Evolutionary conservation across 2,329 filamentous ascomycete species (phyloP).

Genomic region (Malbranchea zuffiana): DNA sequence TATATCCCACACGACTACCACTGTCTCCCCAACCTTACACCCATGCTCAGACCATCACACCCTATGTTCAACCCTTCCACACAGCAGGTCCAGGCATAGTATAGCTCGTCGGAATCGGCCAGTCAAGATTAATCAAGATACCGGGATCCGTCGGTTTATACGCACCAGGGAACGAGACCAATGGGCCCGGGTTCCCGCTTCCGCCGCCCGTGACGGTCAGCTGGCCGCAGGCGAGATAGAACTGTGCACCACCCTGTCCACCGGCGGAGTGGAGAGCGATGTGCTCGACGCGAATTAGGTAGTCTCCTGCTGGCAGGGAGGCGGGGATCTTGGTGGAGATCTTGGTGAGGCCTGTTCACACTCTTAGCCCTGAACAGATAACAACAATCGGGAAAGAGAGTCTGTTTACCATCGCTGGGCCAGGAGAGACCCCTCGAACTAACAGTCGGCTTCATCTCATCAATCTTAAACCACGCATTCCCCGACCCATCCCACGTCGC

Average conservation of each 20-base stretch:
- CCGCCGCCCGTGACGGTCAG: conserved; percentile 37
- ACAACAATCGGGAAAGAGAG: background rate
- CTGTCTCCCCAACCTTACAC: no score
- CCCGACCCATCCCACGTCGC: conserved; percentile 8
- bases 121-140: conserved; percentile 15
- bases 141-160: conserved; percentile 16
- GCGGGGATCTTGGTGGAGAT: conserved; percentile 34
- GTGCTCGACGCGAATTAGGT: conserved; percentile 41
- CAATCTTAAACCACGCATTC: conserved; percentile 9
- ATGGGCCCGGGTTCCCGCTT: conserved; percentile 14
- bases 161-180: conserved; percentile 15
- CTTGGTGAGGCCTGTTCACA: conserved; percentile 14
- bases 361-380: background rate
- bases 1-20: no score
- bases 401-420: conserved; percentile 6
- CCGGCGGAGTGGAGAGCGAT: conserved; percentile 38
- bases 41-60: no score
- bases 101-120: conserved; percentile 11
- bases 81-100: conserved; percentile 6
- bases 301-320: conserved; percentile 39
- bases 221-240: conserved; percentile 37
- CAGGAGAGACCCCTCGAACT: conserved; percentile 1
- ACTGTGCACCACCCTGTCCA: conserved; percentile 35
- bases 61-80: conserved; percentile 6
- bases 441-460: conserved; percentile 4